Evolutionary conservation across 805 yeast genomes (phyloP).

Genomic region (Lipomyces mesembrius): DNA sequence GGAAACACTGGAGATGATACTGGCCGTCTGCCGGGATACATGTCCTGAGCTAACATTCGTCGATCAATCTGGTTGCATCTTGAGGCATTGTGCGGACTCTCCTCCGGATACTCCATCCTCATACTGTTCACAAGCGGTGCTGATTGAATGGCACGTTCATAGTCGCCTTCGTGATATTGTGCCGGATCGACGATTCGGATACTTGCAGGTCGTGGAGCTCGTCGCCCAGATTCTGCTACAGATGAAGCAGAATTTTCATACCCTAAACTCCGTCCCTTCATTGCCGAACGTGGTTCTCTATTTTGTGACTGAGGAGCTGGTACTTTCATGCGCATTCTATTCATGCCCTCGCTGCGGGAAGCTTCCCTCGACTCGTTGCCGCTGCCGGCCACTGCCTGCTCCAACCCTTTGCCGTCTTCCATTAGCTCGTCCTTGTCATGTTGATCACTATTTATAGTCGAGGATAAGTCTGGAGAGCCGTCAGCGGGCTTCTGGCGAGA

Average conservation of each 20-base stretch:
- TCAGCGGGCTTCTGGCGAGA: slow-evolving; percentile 29
- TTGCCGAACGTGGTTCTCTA: neutral
- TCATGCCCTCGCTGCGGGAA: neutral
- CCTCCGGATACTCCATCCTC: neutral
- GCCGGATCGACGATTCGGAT: slow-evolving; percentile 27
- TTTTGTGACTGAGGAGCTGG: neutral
- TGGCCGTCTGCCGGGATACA: neutral
- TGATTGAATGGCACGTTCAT: slow-evolving; percentile 34
- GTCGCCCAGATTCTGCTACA: slow-evolving; percentile 4
- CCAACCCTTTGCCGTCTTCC: neutral
- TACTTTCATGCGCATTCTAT: neutral
- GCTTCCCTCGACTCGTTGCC: neutral
- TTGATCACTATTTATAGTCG: neutral
- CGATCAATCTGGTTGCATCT: neutral
- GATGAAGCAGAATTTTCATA: neutral
- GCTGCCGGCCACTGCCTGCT: neutral
- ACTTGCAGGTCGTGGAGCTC: slow-evolving; percentile 26
- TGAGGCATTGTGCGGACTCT: neutral
- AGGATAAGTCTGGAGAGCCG: neutral
- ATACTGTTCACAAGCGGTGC: slow-evolving; percentile 24
- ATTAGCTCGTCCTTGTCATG: neutral
- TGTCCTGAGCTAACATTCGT: neutral
- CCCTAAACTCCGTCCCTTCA: neutral
- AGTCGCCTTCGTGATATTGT: slow-evolving; percentile 24
- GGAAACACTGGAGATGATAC: neutral